Percentiles rank a stretch among this genome's conserved stretches.
Conservation (phyloP, 768 basidiomycete genomes). For the Hericium rajendrae region DNA sequence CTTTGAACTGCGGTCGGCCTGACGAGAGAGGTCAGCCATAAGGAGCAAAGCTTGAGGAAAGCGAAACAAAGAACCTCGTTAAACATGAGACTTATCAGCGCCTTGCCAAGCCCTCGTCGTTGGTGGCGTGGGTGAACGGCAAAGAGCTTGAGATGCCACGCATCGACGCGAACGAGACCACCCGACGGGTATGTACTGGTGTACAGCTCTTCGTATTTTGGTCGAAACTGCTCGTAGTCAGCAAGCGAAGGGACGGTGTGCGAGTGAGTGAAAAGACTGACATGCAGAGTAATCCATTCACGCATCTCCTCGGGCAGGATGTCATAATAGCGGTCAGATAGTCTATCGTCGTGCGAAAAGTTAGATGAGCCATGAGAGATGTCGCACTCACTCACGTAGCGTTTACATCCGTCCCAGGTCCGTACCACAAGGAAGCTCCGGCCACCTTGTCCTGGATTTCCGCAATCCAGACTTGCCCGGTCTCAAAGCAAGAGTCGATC, state of each 20-base stretch:
- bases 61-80: too few species aligned
- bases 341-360: not conserved
- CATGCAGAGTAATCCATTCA: not conserved
- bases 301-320: not conserved
- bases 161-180: not conserved
- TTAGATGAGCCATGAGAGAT: not conserved
- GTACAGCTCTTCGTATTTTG: constrained; percentile 1
- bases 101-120: not conserved
- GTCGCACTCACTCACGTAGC: not conserved
- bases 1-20: not conserved
- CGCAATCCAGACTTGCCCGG: constrained; percentile 7
- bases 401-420: not conserved
- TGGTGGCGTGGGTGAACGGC: not conserved
- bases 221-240: not conserved
- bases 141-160: constrained; percentile 2
- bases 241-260: not conserved
- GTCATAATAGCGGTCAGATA: not conserved
- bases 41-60: too few species aligned
- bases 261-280: not conserved
- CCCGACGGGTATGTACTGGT: not conserved
- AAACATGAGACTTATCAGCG: not conserved
- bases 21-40: not conserved
- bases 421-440: constrained; percentile 3
- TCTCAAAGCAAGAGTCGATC: not conserved
- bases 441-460: not conserved